These are phyloP conservation scores for Sporothrix brasiliensis DNA, from an alignment of 2,329 filamentous ascomycete species.

Conservation along the genomic window DNA sequence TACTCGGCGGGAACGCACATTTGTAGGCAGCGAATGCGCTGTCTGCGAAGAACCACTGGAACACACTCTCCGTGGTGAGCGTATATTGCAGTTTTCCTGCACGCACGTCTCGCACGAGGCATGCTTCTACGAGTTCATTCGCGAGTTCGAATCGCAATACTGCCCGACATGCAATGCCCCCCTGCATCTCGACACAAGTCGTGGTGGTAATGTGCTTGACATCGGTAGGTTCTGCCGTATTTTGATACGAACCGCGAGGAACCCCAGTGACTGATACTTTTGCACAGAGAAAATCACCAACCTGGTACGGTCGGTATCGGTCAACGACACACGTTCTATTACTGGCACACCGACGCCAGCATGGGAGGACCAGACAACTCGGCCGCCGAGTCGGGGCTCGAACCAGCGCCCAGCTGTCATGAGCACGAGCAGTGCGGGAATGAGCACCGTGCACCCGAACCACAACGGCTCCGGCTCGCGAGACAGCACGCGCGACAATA, in stretches of 20 bases:
- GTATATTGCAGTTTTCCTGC: conserved; percentile 93
- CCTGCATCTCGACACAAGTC: conserved; percentile 85
- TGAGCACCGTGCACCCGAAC: conserved; percentile 41
- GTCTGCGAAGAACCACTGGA: conserved; percentile 97
- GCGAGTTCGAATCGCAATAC: conserved; percentile 89
- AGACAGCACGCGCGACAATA: conserved; percentile 11
- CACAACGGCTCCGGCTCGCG: conserved; percentile 7
- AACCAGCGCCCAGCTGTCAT: conserved; percentile 42
- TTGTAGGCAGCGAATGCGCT: conserved; percentile 91
- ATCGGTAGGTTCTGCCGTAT: conserved; percentile 63
- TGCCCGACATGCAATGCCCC: conserved; percentile 94
- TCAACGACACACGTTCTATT: conserved; percentile 62
- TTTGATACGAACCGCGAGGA: no score
- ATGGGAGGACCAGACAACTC: conserved; percentile 67
- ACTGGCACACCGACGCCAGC: conserved; percentile 57
- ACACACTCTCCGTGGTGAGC: conserved; percentile 90
- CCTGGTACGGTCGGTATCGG: conserved; percentile 81
- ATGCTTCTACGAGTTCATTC: conserved; percentile 98
- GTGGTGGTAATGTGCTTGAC: conserved; percentile 89
- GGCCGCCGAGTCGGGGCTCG: conserved; percentile 56
- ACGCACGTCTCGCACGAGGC: conserved; percentile 97
- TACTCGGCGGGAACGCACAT: conserved; percentile 85
- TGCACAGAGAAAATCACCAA: conserved; percentile 85
- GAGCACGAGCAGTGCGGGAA: conserved; percentile 44
- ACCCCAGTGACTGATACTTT: background rate